These are phyloP conservation scores for Ulota crispa DNA, from an alignment of 225 moss, liverwort and hornwort genomes.

Conservation along the genomic window DNA sequence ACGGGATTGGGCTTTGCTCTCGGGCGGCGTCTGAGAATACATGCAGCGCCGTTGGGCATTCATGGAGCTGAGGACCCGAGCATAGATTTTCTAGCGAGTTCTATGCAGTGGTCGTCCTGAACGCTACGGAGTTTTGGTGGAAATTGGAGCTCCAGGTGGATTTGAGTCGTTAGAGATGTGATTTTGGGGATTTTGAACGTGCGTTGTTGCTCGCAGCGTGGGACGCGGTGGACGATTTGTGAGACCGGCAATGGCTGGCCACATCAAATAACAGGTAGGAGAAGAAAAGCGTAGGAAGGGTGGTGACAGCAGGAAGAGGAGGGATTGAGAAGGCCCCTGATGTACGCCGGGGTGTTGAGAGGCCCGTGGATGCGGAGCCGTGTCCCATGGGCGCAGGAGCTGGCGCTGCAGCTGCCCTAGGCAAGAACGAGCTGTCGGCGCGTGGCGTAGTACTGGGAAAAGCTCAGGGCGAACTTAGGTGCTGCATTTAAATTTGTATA, in stretches of 20 bases:
- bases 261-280: constrained; percentile 15
- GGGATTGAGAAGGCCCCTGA: constrained; percentile 67
- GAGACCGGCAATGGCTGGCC: constrained; percentile 14
- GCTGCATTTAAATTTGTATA: constrained; percentile 11
- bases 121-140: neutral
- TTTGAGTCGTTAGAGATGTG: neutral
- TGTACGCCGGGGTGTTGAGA: constrained; percentile 68
- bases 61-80: neutral
- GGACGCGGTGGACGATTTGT: constrained; percentile 20
- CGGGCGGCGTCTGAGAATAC: neutral
- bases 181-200: neutral
- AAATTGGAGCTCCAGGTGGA: neutral
- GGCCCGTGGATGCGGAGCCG: constrained; percentile 81
- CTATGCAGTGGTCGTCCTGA: neutral
- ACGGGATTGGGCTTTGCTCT: neutral
- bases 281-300: neutral
- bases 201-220: constrained; percentile 19
- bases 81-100: neutral
- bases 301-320: neutral
- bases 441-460: constrained; percentile 75
- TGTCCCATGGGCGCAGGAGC: constrained; percentile 99
- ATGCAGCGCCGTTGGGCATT: neutral
- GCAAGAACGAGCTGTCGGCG: constrained; percentile 77
- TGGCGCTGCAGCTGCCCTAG: constrained; percentile 95
- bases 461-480: constrained; percentile 95